These are phyloP conservation scores for Xenosphaeropsis pyriputrescens DNA, from an alignment of 2,329 filamentous ascomycete species.

Conservation along the genomic window DNA sequence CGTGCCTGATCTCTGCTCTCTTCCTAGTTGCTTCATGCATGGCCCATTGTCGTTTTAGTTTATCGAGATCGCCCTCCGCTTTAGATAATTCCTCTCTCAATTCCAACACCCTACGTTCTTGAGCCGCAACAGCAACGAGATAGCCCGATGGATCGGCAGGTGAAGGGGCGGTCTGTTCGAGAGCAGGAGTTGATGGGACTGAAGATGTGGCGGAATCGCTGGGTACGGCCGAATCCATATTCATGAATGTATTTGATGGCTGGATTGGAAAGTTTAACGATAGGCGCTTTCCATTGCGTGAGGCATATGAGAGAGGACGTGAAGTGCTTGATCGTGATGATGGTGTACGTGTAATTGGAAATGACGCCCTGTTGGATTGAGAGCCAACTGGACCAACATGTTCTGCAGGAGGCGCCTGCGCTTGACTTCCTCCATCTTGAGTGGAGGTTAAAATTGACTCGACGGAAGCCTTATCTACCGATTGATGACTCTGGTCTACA, in stretches of 20 bases:
- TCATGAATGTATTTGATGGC: slow-evolving; percentile 4
- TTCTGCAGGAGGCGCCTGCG: slow-evolving; percentile 7
- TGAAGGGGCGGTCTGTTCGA: slow-evolving; percentile 11
- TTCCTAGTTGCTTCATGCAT: slow-evolving; percentile 65
- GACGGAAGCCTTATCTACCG: slow-evolving; percentile 13
- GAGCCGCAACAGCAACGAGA: slow-evolving; percentile 78
- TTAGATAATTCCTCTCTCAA: slow-evolving; percentile 76
- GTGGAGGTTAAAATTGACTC: slow-evolving; percentile 15
- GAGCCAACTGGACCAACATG: slow-evolving; percentile 10
- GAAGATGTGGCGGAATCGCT: slow-evolving; percentile 13
- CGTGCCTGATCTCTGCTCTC: slow-evolving; percentile 46
- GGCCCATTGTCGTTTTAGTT: slow-evolving; percentile 75
- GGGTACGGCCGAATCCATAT: slow-evolving; percentile 10
- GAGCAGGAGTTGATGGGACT: slow-evolving; percentile 7
- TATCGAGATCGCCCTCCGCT: slow-evolving; percentile 63
- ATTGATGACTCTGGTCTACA: slow-evolving; percentile 1
- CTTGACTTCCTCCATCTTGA: too few relatives aligned
- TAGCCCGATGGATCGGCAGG: slow-evolving; percentile 28
- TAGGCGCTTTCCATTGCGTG: slow-evolving; percentile 3
- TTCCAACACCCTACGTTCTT: slow-evolving; percentile 83
- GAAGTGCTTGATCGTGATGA: too few relatives aligned
- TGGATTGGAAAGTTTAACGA: slow-evolving; percentile 17
- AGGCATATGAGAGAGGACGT: neutral
- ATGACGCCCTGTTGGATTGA: slow-evolving; percentile 12
- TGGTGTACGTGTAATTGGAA: neutral